phyloP scores from a whole-genome alignment of 75 land plant species.

The Sequoia sempervirens region DNA sequence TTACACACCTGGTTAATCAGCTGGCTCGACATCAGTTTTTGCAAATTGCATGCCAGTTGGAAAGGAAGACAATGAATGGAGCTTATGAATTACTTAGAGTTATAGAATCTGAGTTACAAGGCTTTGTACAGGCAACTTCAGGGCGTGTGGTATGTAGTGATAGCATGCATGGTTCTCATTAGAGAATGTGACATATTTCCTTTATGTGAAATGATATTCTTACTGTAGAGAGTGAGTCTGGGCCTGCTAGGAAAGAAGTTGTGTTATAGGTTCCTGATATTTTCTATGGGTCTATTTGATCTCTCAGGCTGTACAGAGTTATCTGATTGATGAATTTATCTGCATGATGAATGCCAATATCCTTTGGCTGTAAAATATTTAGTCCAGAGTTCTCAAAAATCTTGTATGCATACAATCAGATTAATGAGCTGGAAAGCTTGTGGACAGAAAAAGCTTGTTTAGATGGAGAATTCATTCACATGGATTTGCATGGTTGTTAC shows the following conservation, averaged over 20 bases:
- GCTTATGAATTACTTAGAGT: conserved; percentile 82
- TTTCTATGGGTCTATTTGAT: neutral
- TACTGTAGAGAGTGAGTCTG: neutral
- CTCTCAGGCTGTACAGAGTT: neutral
- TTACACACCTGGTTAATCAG: conserved; percentile 84
- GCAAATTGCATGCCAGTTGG: conserved; percentile 87
- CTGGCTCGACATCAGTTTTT: conserved; percentile 85
- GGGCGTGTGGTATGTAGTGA: conserved; percentile 69
- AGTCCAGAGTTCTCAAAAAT: neutral
- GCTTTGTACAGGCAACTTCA: conserved; percentile 60
- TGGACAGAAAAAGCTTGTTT: neutral
- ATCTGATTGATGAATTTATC: neutral
- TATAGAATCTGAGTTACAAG: conserved; percentile 78
- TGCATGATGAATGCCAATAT: neutral
- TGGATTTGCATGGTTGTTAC: neutral
- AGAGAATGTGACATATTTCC: neutral
- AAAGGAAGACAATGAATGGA: conserved; percentile 83
- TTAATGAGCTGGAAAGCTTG: neutral
- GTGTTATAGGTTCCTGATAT: neutral
- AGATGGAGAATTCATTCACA: neutral
- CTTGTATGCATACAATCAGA: neutral
- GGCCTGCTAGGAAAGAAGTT: neutral
- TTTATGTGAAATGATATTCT: neutral
- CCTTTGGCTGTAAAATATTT: neutral
- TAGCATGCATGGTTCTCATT: neutral